Evolutionary conservation across 345 rosid species (phyloP).

Genomic region (Citrus reticulata): DNA sequence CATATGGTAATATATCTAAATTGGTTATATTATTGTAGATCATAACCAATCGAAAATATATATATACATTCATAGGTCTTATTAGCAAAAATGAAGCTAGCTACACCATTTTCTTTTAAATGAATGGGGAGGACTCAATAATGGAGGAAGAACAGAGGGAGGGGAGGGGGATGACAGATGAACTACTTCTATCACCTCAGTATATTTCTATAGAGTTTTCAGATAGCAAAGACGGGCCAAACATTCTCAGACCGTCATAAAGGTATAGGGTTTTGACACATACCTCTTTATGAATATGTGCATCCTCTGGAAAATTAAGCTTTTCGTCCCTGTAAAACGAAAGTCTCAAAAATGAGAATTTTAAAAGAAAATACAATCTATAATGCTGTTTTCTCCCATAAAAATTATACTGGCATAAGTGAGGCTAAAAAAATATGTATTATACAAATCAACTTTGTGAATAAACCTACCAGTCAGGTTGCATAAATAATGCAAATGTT

Average conservation of each 20-base stretch:
- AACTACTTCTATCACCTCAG: background rate
- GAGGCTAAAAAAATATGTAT: background rate
- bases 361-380: too few relatives aligned
- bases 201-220: background rate
- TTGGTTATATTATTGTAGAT: too few relatives aligned
- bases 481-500: slow-evolving; percentile 92
- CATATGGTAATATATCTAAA: too few relatives aligned
- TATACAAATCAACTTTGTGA: background rate
- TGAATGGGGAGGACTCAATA: background rate
- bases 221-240: background rate
- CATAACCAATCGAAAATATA: too few relatives aligned
- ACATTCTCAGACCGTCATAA: background rate
- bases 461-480: slow-evolving; percentile 79
- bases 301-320: slow-evolving; percentile 65
- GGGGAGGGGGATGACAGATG: background rate
- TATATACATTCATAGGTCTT: too few relatives aligned
- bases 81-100: background rate
- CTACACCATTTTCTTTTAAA: background rate
- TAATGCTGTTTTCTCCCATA: background rate
- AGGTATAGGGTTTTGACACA: background rate
- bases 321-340: slow-evolving; percentile 57
- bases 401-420: background rate
- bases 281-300: slow-evolving; percentile 60
- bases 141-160: too few relatives aligned
- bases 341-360: background rate